Evolutionary conservation across 768 basidiomycete genomes (phyloP), one percentile per base, ranked within the genome.

Genomic region (Suillus luteus): DNA sequence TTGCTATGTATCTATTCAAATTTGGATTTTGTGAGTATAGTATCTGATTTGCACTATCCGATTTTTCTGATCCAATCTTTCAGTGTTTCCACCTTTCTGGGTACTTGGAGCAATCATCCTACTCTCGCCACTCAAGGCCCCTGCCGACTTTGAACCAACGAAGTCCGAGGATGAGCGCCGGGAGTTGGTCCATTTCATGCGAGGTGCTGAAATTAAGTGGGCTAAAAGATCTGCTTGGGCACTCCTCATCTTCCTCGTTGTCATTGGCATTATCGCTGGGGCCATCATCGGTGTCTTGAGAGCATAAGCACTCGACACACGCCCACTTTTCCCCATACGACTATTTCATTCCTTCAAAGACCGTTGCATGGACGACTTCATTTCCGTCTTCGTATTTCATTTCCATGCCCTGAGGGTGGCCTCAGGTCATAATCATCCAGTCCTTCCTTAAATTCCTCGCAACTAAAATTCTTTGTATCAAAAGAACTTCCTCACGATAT

Each of bases 61-160:
- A 27, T n/a, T 52, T 22, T 38, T 60, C 41, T 61, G 59, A 35
- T 38, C 11, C 22, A 59, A 40, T 57, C 35, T 63, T 65, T 1
- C 65, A 82, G 82, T 83, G 59, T 83, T 81, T 72, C 82, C 82
- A n/a, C 78, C 76, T 17, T 78, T 83, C 64, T 85, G 84, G 83
- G 49, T 82, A 24, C 68, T 80, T 7, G 81, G 82, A 19, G 69
- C 75, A 9, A 59, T 76, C 67, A 77, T 84, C 54, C 69, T 83
- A 22, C 48, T 76, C 52, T 79, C 74, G 7, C 81, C 82, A 1
- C 75, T 83, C n/a, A 66, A 66, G 41, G 76, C 74, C 5, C 80
- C 82, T 2, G 63, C 46, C 2, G 60, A 68, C 5, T 66, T 74
- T 15, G 69, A 68, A 38, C 62, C 72, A 35, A 66, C 73, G 12